Base-by-base conservation (phyloP, 2,329 filamentous ascomycete species). In the Botrytis galanthina region DNA sequence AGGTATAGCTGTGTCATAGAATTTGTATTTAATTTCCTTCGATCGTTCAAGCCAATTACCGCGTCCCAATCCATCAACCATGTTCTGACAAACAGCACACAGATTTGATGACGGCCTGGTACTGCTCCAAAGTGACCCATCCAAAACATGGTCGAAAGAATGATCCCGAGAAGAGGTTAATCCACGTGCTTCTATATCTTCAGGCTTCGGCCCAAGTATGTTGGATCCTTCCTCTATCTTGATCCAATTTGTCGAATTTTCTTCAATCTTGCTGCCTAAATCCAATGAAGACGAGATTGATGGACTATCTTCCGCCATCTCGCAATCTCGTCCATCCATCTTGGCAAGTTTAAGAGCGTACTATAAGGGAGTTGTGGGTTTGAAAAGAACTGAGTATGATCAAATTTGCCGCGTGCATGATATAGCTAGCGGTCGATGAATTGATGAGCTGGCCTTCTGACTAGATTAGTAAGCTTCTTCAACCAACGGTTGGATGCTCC, bases 241-340 rank as follows among this genome's bases (percentile, higher is more conserved):
- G 22, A 2, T 12, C 1, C 6, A 4, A 51, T 1, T 1, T 0
- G 9, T 59, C 20, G 4, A 22, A 18, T 59, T 0, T 9, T 35
- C 8, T 4, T 59, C 7, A 35, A 5, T 6, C 6, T 6, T 22
- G 29, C 14, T 59, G 8, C 18, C 16, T 59, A 29, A 32, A 0
- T 59, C 3, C 18, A 9, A 32, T 4, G 29, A 22, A 32, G 57
- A 6, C 29, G 57, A 35, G 3, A 3, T 22, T 22, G 54, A 35
- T 35, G 5, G 57, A 22, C 10, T 22, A 0, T 60, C 9, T 35
- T 60, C 4, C 26, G 4, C 4, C 0, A 57, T 57, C 29, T 59
- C 54, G 54, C 18, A 20, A 32, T 32, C 7, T 10, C 0, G 7
- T 3, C n/a, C n/a, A 5, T 32, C 7, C 54, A 59, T 59, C 7